Evolutionary conservation across 2,329 filamentous ascomycete species (phyloP).

Genomic region (Colletotrichum destructivum): DNA sequence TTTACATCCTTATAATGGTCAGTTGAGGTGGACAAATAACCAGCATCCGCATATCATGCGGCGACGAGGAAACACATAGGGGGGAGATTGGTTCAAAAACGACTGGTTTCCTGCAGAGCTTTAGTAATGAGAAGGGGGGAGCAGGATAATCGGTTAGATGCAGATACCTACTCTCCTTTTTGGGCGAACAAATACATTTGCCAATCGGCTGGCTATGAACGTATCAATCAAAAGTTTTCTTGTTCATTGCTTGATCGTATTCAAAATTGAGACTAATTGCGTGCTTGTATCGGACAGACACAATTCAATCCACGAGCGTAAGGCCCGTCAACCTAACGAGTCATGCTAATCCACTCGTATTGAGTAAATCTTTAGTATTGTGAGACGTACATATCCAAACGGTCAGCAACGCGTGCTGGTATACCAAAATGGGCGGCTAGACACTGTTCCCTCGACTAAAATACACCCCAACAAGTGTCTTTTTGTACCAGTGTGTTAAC

Average conservation of each 20-base stretch:
- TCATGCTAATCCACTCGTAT: not conserved
- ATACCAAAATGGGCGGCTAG: no score
- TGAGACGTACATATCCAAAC: no score
- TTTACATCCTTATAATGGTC: constrained; percentile 17
- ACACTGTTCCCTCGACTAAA: no score
- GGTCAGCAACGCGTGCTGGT: no score
- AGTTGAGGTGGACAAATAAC: not conserved
- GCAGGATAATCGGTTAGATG: constrained; percentile 5
- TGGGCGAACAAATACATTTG: not conserved
- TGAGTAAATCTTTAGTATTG: not conserved
- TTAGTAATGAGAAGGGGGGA: not conserved
- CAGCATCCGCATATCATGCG: not conserved
- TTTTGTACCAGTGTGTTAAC: no score
- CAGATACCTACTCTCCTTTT: constrained; percentile 5
- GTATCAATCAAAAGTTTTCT: constrained; percentile 7
- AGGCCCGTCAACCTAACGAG: no score
- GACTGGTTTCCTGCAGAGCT: not conserved
- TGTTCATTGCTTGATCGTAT: not conserved
- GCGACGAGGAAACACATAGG: not conserved
- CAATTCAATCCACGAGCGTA: not conserved
- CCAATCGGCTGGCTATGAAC: not conserved
- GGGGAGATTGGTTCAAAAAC: not conserved
- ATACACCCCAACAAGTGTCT: no score
- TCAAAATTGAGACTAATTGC: not conserved
- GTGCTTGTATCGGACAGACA: not conserved